Percentiles rank a stretch among this genome's conserved stretches.
These are phyloP conservation scores for Selaginella moellendorffii DNA, from an alignment of 75 land plant species.

Conservation along the genomic window DNA sequence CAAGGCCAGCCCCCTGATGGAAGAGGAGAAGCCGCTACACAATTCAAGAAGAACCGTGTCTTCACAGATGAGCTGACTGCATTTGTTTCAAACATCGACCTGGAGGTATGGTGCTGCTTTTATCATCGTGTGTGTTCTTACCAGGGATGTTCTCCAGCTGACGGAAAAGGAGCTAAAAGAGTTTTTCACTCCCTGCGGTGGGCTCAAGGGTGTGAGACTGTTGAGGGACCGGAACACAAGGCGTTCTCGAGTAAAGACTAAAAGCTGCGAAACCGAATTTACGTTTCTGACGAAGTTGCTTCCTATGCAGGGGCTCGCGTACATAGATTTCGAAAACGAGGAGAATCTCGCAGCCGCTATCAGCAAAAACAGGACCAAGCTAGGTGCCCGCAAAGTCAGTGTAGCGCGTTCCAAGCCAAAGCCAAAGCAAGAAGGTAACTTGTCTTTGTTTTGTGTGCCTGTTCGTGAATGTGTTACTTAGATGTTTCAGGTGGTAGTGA, in stretches of 20 bases:
- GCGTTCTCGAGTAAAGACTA: constrained; percentile 47
- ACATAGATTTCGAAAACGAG: constrained; percentile 78
- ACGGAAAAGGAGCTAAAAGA: constrained; percentile 43
- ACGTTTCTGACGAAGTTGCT: neutral
- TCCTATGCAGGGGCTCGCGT: constrained; percentile 63
- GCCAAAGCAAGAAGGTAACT: neutral
- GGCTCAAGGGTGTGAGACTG: constrained; percentile 59
- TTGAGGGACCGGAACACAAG: constrained; percentile 54
- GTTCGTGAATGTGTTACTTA: neutral
- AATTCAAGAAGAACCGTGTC: constrained; percentile 14
- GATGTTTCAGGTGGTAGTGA: constrained; percentile 15
- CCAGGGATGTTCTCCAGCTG: constrained; percentile 25
- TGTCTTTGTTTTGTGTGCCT: too few relatives aligned
- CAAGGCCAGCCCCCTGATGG: too few relatives aligned
- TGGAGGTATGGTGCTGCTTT: constrained; percentile 29
- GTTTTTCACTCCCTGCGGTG: constrained; percentile 60
- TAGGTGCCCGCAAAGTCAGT: constrained; percentile 59
- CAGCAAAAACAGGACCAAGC: constrained; percentile 39
- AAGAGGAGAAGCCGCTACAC: neutral
- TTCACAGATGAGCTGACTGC: constrained; percentile 79
- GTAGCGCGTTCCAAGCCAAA: constrained; percentile 74
- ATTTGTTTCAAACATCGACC: constrained; percentile 59
- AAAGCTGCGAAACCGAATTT: neutral
- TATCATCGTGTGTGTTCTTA: neutral
- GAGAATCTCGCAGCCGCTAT: constrained; percentile 60